Base-by-base conservation (phyloP, 768 basidiomycete genomes). In the Wakefieldia striispora region DNA sequence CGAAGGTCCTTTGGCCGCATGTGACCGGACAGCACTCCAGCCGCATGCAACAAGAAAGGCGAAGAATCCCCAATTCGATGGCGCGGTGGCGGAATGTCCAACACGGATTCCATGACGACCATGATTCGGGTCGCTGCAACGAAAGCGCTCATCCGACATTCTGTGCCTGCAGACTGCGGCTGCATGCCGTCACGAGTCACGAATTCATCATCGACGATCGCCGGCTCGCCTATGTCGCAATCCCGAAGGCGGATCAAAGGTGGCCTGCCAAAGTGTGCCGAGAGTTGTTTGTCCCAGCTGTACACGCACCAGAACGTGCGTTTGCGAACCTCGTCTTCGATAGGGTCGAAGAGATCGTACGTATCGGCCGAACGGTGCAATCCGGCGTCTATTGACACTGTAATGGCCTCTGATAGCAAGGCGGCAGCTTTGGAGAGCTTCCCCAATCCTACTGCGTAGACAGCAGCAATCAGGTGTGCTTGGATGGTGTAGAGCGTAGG, bases 271-370 rank as follows among this genome's bases (percentile, higher is more conserved):
- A 95, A 95, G 67, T 91, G 87, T 50, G 89, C 87, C 11, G 83
- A 75, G 7, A 93, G 82, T 61, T 95, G 93, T 70, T 97, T 95
- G 70, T 97, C 94, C 94, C 94, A 95, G 43, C 91, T 79, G 70
- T 95, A 97, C 23, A 95, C 91, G 51, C 91, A 91, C 92, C 93
- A 97, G 68, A 97, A 97, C 0, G 94, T 95, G 58, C 93, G 84
- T 69, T 95, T 95, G 50, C 94, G 81, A 24, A 93, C 83, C 66
- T 95, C 91, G 52, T 89, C 87, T 66, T 95, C 93, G 55, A 95
- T 86, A 9, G 88, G 80, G 68, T 93, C 86, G 65, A 97, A 95
- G 44, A 90, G 76, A 62, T 90, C 86, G 61, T 91, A 91, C 13
- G 82, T 84, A 55, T 93, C 91, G 0, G 88, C 85, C 35, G 84